phyloP scores from a whole-genome alignment of 257 asterid genomes.

The Voacanga thouarsii region DNA sequence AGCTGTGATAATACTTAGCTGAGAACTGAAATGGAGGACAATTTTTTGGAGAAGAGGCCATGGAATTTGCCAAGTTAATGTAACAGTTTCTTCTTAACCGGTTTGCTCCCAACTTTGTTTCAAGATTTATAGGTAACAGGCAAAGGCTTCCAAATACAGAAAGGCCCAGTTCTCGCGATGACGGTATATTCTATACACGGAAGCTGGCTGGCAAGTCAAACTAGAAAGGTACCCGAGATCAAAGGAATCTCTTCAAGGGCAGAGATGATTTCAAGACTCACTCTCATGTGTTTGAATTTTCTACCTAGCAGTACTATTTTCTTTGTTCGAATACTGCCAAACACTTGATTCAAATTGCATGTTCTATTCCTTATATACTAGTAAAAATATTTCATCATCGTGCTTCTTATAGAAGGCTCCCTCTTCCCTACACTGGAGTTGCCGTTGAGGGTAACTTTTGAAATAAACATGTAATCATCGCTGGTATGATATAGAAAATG shows the following conservation, averaged over 20 bases:
- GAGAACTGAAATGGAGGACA: slow-evolving; percentile 82
- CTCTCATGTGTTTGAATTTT: slow-evolving; percentile 25
- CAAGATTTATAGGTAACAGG: slow-evolving; percentile 1
- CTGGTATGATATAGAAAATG: too few species aligned
- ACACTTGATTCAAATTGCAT: neutral
- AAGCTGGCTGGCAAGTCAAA: slow-evolving; percentile 34
- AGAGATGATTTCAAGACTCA: slow-evolving; percentile 28
- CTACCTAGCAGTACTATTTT: slow-evolving; percentile 1
- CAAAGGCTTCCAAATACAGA: slow-evolving; percentile 10
- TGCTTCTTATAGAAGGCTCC: too few species aligned
- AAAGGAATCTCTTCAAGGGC: slow-evolving; percentile 34
- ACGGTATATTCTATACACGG: slow-evolving; percentile 20
- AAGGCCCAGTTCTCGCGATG: slow-evolving; percentile 22
- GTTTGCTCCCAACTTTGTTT: neutral
- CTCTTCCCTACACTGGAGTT: too few species aligned
- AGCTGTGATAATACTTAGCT: slow-evolving; percentile 50
- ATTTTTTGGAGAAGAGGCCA: slow-evolving; percentile 45
- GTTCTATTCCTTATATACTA: neutral
- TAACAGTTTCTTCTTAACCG: neutral
- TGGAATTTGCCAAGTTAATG: slow-evolving; percentile 10
- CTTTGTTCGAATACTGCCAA: neutral
- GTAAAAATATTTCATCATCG: neutral
- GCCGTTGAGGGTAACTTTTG: neutral
- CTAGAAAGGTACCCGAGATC: slow-evolving; percentile 22
- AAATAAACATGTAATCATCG: too few species aligned